Conservation (phyloP, 257 asterid genomes). For the Solanum ahanhuiri region DNA sequence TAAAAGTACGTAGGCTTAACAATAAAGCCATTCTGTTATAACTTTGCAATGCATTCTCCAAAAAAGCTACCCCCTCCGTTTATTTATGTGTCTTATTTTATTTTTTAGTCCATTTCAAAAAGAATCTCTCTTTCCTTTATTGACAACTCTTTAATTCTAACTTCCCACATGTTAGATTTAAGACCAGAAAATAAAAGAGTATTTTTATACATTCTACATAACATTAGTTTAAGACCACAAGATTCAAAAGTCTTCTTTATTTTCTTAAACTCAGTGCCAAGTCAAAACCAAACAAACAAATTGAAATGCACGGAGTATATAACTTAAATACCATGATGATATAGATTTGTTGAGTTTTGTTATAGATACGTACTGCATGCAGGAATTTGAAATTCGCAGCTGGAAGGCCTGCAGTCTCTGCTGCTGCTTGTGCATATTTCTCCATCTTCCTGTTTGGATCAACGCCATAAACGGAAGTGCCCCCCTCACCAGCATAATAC, state of each 20-base stretch:
- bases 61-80: neutral
- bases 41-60: neutral
- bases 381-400: slow-evolving; percentile 44
- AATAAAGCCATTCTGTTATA: neutral
- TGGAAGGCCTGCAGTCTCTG: slow-evolving; percentile 52
- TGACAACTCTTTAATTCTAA: neutral
- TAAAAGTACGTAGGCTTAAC: neutral
- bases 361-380: slow-evolving; percentile 49
- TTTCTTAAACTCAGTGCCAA: neutral
- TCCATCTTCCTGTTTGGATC: slow-evolving; percentile 88
- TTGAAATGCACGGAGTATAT: neutral
- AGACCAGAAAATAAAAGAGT: neutral
- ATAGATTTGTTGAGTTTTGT: neutral
- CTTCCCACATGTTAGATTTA: neutral
- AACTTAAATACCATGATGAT: neutral
- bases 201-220: neutral
- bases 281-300: neutral
- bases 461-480: slow-evolving; percentile 45
- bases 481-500: slow-evolving; percentile 49
- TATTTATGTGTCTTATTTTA: neutral
- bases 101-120: neutral
- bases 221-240: neutral
- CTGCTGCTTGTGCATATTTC: slow-evolving; percentile 66
- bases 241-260: neutral
- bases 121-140: neutral